Conservation (phyloP, 345 rosid species). For the Melaleuca alternifolia region DNA sequence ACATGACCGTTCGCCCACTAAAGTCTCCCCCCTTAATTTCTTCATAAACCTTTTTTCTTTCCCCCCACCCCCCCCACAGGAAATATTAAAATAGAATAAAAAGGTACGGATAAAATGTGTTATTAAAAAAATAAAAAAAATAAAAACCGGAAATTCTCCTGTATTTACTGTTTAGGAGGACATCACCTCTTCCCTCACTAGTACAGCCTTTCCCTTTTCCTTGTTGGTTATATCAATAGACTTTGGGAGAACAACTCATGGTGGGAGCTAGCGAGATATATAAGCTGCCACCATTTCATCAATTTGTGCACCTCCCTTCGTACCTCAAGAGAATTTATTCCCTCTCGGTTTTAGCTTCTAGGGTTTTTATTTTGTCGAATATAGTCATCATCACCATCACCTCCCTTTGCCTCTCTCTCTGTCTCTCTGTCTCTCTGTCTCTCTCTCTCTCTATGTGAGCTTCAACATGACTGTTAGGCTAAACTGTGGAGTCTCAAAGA, state of each 20-base stretch:
- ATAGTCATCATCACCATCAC: neutral
- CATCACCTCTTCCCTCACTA: neutral
- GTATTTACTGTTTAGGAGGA: neutral
- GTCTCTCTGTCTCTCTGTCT: slow-evolving; percentile 1
- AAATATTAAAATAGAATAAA: neutral
- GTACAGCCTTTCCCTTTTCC: neutral
- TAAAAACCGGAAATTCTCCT: neutral
- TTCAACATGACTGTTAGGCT: neutral
- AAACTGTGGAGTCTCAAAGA: neutral
- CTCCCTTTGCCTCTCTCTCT: slow-evolving; percentile 1
- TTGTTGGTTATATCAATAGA: neutral
- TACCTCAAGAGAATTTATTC: slow-evolving; percentile 1
- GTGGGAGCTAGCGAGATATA: slow-evolving; percentile 23
- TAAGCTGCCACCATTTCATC: slow-evolving; percentile 17
- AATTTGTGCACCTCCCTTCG: slow-evolving; percentile 11
- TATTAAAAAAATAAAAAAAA: neutral
- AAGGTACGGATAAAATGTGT: neutral
- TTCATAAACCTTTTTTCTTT: neutral
- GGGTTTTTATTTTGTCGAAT: neutral
- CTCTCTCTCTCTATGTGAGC: neutral
- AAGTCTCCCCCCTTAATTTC: neutral
- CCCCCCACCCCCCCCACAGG: neutral
- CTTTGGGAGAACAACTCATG: neutral
- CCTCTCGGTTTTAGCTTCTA: neutral
- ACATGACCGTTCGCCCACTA: neutral